Evolutionary conservation across 2,329 filamentous ascomycete genomes (phyloP).

Genomic region (Penicillium freii): DNA sequence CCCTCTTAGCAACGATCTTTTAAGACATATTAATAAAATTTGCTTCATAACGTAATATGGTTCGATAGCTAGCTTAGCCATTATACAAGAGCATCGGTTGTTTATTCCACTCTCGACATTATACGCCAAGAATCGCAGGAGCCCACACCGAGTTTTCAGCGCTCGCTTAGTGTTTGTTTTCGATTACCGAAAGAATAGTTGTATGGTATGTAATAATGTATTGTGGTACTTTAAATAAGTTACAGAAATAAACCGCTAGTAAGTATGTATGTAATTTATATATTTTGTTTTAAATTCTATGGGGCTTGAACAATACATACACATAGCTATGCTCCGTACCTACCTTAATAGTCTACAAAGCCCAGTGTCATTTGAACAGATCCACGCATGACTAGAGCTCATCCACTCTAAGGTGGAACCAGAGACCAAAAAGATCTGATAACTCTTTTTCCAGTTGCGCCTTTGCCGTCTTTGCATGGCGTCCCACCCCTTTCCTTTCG

Average conservation of each 20-base stretch:
- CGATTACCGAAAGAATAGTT: background rate
- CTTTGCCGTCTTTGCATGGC: background rate
- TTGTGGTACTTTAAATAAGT: background rate
- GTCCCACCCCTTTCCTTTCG: background rate
- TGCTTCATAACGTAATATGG: background rate
- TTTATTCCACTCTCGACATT: background rate
- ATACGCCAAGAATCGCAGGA: background rate
- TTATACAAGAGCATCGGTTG: background rate
- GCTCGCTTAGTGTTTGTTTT: background rate
- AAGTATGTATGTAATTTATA: background rate
- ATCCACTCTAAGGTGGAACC: conserved; percentile 1
- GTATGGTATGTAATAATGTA: background rate
- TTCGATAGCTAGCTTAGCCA: background rate
- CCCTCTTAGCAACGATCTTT: background rate
- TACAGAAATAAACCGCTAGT: background rate
- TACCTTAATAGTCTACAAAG: background rate
- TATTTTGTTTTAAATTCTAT: background rate
- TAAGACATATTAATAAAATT: background rate
- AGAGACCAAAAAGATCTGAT: conserved; percentile 7
- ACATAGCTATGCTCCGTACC: background rate
- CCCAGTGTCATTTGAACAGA: background rate
- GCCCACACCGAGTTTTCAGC: background rate
- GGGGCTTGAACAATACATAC: background rate
- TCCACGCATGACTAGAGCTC: background rate
- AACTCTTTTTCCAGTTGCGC: background rate